A percentile compares a stretch with the other conserved stretches of the same genome.
Conservation (phyloP, 1,139 yeast genomes). For the Blastobotrys indianensis region DNA sequence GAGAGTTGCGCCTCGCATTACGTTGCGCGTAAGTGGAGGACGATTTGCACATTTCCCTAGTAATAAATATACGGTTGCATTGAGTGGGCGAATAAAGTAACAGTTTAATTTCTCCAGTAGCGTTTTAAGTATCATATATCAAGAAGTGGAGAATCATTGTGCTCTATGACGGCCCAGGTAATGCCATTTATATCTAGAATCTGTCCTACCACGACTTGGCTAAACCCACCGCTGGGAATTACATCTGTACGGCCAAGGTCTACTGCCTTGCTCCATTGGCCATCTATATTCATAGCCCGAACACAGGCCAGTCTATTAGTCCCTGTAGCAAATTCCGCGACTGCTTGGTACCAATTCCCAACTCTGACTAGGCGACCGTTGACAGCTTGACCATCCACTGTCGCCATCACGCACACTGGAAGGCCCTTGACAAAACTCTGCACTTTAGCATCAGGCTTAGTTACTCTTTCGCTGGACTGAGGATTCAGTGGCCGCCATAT, state of each 20-base stretch:
- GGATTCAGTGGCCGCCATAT: constrained; percentile 54
- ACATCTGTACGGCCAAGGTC: constrained; percentile 14
- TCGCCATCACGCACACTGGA: constrained; percentile 16
- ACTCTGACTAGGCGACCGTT: constrained; percentile 22
- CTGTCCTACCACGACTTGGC: constrained; percentile 12
- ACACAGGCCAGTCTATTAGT: constrained; percentile 12
- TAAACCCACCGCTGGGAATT: constrained; percentile 13
- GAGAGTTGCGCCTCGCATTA: too few relatives aligned
- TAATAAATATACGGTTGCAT: too few relatives aligned
- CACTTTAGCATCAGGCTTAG: constrained; percentile 4
- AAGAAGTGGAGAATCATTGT: neutral
- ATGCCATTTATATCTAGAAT: constrained; percentile 9
- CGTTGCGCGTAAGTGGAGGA: too few relatives aligned
- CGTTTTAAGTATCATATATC: neutral
- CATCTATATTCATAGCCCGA: constrained; percentile 11
- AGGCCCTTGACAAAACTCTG: neutral
- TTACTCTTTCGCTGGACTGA: constrained; percentile 31
- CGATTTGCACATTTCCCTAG: too few relatives aligned
- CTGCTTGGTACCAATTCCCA: constrained; percentile 23
- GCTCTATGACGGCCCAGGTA: constrained; percentile 16
- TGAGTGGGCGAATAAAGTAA: neutral
- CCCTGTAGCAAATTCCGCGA: constrained; percentile 11
- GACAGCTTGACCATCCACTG: constrained; percentile 13
- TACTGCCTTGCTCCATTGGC: constrained; percentile 12
- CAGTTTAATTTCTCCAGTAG: neutral